Conservation (phyloP, 129 eudicot species). For the Flaveria bidentis region DNA sequence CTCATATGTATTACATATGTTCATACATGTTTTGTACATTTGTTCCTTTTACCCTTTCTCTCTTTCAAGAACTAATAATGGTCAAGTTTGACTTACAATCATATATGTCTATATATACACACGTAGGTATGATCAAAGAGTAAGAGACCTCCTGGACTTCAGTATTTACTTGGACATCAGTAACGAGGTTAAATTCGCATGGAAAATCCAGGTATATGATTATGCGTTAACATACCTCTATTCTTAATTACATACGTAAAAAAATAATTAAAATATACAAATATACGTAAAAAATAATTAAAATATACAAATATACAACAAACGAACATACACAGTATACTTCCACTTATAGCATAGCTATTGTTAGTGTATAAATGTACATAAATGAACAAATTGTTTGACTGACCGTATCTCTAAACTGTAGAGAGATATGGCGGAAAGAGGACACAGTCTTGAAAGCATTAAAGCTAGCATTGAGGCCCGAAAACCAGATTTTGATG, state of each 20-base stretch:
- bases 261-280: background rate
- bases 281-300: background rate
- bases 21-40: no score
- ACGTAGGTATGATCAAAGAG: conserved; percentile 77
- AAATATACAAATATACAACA: background rate
- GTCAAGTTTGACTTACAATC: conserved; percentile 14
- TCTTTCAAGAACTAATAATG: background rate
- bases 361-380: no score
- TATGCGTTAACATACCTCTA: background rate
- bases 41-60: no score
- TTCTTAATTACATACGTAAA: background rate
- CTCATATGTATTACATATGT: no score
- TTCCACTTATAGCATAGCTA: no score
- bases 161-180: conserved; percentile 96
- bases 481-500: conserved; percentile 94
- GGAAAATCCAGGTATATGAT: conserved; percentile 92
- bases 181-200: conserved; percentile 93
- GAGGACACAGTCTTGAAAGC: conserved; percentile 98
- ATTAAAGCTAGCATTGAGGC: conserved; percentile 98
- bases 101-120: background rate
- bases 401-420: conserved; percentile 13
- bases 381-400: no score
- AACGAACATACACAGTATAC: no score
- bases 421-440: conserved; percentile 98
- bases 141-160: conserved; percentile 91